phyloP scores from a whole-genome alignment of 805 yeast species.

The Wickerhamomyces kurtzmanii region DNA sequence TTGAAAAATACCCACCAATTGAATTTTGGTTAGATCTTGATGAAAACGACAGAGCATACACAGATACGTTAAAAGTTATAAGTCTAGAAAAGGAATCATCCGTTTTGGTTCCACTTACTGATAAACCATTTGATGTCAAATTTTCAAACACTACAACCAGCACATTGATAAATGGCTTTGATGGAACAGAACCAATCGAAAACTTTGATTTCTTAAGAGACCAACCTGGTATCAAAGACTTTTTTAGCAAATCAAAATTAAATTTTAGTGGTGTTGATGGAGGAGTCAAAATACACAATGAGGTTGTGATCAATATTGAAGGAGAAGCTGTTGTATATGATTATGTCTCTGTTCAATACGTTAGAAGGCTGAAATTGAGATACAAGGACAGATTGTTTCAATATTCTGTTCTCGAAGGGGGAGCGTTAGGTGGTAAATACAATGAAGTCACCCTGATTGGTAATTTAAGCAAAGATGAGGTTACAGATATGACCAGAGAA shows the following conservation, averaged over 20 bases:
- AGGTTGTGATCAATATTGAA: conserved; percentile 25
- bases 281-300: conserved; percentile 26
- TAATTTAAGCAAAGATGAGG: conserved; percentile 6
- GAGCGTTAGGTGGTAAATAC: conserved; percentile 43
- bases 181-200: conserved; percentile 5
- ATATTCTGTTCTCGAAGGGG: conserved; percentile 43
- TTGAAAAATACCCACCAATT: conserved; percentile 36
- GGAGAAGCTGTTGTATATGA: conserved; percentile 31
- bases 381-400: conserved; percentile 26
- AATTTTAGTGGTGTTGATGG: conserved; percentile 29
- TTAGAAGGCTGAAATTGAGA: conserved; percentile 34
- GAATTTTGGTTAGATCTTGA: conserved; percentile 45
- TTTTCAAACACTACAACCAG: conserved; percentile 27
- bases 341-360: conserved; percentile 30
- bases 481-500: conserved; percentile 4
- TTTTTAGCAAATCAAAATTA: conserved; percentile 25
- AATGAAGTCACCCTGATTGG: conserved; percentile 39
- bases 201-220: conserved; percentile 13
- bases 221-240: conserved; percentile 34
- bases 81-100: conserved; percentile 36
- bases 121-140: conserved; percentile 30
- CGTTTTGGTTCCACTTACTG: conserved; percentile 32
- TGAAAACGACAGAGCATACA: conserved; percentile 23
- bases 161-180: conserved; percentile 8
- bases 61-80: conserved; percentile 30